Conservation (phyloP, 371 early-diverging fungal genomes). For the Lichtheimia ramosa region DNA sequence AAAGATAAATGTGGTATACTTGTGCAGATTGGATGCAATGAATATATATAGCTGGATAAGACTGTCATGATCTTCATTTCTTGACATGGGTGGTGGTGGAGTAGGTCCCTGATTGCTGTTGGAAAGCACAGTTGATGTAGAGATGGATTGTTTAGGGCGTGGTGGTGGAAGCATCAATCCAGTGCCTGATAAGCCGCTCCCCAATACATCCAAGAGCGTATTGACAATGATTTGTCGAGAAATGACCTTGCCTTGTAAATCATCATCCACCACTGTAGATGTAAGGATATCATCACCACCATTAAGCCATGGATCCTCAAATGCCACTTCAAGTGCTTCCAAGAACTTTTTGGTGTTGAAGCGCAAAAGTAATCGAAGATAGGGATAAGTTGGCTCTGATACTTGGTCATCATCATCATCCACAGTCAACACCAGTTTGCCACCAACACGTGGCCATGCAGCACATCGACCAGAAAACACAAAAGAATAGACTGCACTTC, state of each 20-base stretch:
- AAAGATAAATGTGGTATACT: constrained; percentile 62
- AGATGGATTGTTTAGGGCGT: constrained; percentile 43
- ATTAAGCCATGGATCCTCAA: constrained; percentile 73
- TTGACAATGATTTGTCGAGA: constrained; percentile 78
- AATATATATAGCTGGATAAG: constrained; percentile 67
- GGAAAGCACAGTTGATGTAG: constrained; percentile 44
- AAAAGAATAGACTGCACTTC: constrained; percentile 77
- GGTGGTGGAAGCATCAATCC: constrained; percentile 31
- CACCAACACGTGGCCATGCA: constrained; percentile 70
- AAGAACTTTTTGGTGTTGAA: constrained; percentile 71
- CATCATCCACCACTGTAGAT: constrained; percentile 61
- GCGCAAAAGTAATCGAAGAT: constrained; percentile 64
- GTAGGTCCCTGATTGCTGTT: constrained; percentile 18
- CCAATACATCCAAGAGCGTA: constrained; percentile 65
- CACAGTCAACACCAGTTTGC: constrained; percentile 57
- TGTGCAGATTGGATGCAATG: constrained; percentile 64
- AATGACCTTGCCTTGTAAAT: constrained; percentile 61
- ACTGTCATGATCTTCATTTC: constrained; percentile 28
- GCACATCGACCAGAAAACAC: constrained; percentile 74
- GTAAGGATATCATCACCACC: constrained; percentile 57
- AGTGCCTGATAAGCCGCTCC: constrained; percentile 36
- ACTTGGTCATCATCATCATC: constrained; percentile 52
- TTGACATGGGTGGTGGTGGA: constrained; percentile 3
- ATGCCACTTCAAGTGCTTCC: constrained; percentile 63
- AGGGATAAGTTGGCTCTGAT: constrained; percentile 74